Base-by-base conservation (phyloP, 345 rosid species). In the Pistacia integerrima region DNA sequence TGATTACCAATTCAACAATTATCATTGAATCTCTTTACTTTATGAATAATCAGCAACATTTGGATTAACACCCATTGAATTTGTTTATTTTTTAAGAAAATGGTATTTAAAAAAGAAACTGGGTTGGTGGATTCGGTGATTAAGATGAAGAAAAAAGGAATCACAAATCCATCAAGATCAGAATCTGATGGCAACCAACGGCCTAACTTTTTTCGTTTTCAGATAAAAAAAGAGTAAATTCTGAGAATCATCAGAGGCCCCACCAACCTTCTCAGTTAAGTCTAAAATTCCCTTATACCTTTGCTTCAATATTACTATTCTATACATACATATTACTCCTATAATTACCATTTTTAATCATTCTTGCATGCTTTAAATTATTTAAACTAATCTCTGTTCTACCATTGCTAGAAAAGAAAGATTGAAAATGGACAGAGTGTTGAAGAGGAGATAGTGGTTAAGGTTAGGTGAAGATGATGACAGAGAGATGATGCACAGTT, bases 401-500 rank as follows among this genome's bases (percentile, higher is more conserved):
- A 25, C 25, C 25, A 25, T 25, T 25, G 25, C 0, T 25, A 25
- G 25, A 25, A 25, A 25, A 25, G 33, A 30, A 30, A 30, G 2
- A 30, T 30, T 30, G 2, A 30, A 30, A 30, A 30, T 30, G 33
- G 33, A 30, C 3, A 30, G 3, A 6, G 64, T 57, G 13, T 4
- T 9, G 11, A 14, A 12, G n/a, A 60, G 49, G 8, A 0, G 11
- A 9, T 58, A 85, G 97, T 90, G 90, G 97, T 78, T 87, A 81
- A 84, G 83, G 86, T 90, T 93, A 46, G 94, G 98, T 93, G 67
- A 69, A 80, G 97, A 87, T 74, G 85, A 36, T 84, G 92, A 89
- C 87, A 65, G 74, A 64, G 20, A 2, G 75, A 84, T 61, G 84
- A 76, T 64, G 79, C 80, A 75, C 76, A 75, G 62, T 55, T 66